phyloP scores from a whole-genome alignment of 768 basidiomycete genomes.

The Auriscalpium vulgare region DNA sequence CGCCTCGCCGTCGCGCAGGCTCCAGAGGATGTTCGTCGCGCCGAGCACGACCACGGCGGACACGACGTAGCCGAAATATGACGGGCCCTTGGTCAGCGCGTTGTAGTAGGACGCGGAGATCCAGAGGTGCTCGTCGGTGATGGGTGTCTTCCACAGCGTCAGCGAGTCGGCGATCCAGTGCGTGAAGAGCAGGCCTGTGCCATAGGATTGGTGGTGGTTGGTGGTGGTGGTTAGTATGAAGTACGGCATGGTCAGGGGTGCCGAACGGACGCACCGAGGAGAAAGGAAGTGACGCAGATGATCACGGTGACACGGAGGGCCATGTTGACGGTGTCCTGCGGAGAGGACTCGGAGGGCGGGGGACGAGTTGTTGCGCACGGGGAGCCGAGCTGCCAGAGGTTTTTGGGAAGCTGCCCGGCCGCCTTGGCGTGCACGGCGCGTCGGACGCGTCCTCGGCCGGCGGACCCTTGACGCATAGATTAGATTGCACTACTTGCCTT shows the following conservation, averaged over 20 bases:
- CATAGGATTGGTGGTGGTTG: not conserved
- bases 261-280: slow-evolving; percentile 49
- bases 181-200: slow-evolving; percentile 68
- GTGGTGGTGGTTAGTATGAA: not conserved
- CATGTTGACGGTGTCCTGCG: slow-evolving; percentile 10
- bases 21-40: slow-evolving; percentile 65
- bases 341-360: not conserved
- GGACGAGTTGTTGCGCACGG: not conserved
- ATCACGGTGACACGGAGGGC: slow-evolving; percentile 70
- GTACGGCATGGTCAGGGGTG: not conserved
- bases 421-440: no score
- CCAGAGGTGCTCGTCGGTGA: slow-evolving; percentile 78
- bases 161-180: slow-evolving; percentile 93
- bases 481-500: no score
- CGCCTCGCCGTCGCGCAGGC: slow-evolving; percentile 66
- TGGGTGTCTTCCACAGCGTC: slow-evolving; percentile 81
- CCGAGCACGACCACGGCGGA: slow-evolving; percentile 51
- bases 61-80: slow-evolving; percentile 48
- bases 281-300: slow-evolving; percentile 70
- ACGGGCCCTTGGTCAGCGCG: slow-evolving; percentile 60
- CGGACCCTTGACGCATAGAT: no score
- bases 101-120: slow-evolving; percentile 78
- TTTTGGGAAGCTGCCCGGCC: no score
- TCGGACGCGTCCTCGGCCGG: no score
- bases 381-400: no score